Conservation (phyloP, 1,139 yeast genomes). For the Candida tetrigidarum region DNA sequence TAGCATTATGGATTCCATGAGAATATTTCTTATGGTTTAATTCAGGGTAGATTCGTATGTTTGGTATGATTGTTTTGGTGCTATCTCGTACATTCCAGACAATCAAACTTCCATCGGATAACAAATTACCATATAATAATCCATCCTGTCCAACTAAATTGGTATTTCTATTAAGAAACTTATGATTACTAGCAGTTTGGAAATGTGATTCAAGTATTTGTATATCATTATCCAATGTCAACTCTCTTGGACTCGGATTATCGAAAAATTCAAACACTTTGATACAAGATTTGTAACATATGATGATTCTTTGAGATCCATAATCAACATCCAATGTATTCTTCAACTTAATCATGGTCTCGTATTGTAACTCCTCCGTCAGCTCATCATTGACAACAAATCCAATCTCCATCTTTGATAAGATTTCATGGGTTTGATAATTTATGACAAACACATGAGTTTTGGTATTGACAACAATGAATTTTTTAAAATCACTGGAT, state of each 20-base stretch:
- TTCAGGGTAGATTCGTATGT: constrained; percentile 25
- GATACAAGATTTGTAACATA: constrained; percentile 30
- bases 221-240: constrained; percentile 21
- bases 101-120: constrained; percentile 39
- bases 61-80: constrained; percentile 21
- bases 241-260: constrained; percentile 9
- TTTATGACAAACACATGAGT: constrained; percentile 26
- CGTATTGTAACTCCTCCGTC: constrained; percentile 10
- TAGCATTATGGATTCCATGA: constrained; percentile 16
- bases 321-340: constrained; percentile 52
- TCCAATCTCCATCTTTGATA: constrained; percentile 14
- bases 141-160: constrained; percentile 43
- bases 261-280: constrained; percentile 29
- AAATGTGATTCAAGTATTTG: constrained; percentile 25
- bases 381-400: constrained; percentile 10
- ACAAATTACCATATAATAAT: constrained; percentile 37
- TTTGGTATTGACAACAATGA: constrained; percentile 28
- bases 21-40: constrained; percentile 22
- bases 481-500: constrained; percentile 33
- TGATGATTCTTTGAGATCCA: constrained; percentile 47
- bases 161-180: constrained; percentile 17
- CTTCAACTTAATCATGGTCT: constrained; percentile 9
- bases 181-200: constrained; percentile 18
- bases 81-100: constrained; percentile 47
- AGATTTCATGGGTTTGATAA: constrained; percentile 20